Evolutionary conservation across 2,329 filamentous ascomycete genomes (phyloP), one percentile per base, ranked within the genome.

Genomic region (Talaromyces sp.): DNA sequence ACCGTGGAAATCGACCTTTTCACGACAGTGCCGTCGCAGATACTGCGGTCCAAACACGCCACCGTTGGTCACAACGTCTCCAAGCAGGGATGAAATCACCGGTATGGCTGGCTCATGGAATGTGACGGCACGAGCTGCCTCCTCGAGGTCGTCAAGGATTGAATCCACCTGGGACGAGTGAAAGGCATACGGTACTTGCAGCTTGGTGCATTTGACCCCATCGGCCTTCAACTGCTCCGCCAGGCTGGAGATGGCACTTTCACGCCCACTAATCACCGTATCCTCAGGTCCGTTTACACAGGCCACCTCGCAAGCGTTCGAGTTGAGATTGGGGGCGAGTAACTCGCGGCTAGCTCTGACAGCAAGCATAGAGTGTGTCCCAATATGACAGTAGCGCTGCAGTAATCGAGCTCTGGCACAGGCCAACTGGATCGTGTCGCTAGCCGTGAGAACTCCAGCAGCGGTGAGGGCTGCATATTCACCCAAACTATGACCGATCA

Each of bases 201-300:
- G 78, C 69, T 82, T 83, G 5, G 52, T 61, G n/a, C 30, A 53
- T 31, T 58, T 57, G 23, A 58, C 9, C 28, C 53, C 42, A 16
- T 50, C 23, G 1, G 9, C n/a, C 12, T 52, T 34, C 16, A 61
- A 23, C 12, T 44, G 16, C 8, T 82, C 74, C 62, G 73, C 80
- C 16, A 87, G 77, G 3, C 78, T 77, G 62, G 84, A 79, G 61
- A 90, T 85, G 64, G 87, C 81, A 47, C 86, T 79, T 56, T 85
- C 82, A 59, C 81, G 82, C 16, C 84, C 77, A 64, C 85, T 86
- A 23, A 95, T 79, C 2, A 95, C 91, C 9, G 88, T 92, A 71
- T 92, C 89, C 57, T 86, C 81, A 0, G 88, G 87, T 0, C 88
- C 87, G 67, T 96, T 96, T 72, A 92, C 83, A 77, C 91, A 95